Base-by-base conservation (phyloP, 2,329 filamentous ascomycete species). In the Corniculantispora saksenae region DNA sequence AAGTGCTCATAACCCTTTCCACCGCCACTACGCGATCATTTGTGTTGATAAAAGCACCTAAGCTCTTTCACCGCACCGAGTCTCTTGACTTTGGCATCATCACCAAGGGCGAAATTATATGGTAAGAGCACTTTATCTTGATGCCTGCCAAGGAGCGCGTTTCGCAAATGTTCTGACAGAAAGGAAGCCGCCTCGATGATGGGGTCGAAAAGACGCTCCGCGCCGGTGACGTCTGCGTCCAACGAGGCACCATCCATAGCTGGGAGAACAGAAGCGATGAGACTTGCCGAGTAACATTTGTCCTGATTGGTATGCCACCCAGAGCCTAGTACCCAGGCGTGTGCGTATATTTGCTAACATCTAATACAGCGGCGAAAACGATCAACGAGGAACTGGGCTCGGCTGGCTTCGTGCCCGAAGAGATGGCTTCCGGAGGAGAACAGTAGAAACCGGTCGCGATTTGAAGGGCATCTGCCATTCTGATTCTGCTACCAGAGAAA, bases 61-160 rank as follows among this genome's bases (percentile, higher is more conserved):
- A 70, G 69, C 27, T 70, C 25, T 68, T 70, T 27, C 69, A 70
- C 40, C 67, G 69, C 15, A 70, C 69, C 3, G 69, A 70, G 48
- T 70, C 69, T 3, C 53, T 70, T 51, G 69, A 70, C 61, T 70
- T 70, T 58, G 69, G 69, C 5, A 69, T 70, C 45, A 23, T 70
- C 2, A 58, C 58, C 25, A 64, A 58, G 19, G 69, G 69, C 35
- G 68, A 70, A 58, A 58, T 70, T 53, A 54, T 66, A 9, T 70
- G 68, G 69, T 70, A 63, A 29, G 48, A 29, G 19, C n/a, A n/a
- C n/a, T n/a, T n/a, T n/a, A n/a, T n/a, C n/a, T n/a, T 5, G 23
- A 53, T 7, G 7, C 51, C 17, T 10, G 17, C 15, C 19, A 2
- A 38, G 21, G 3, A 3, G 7, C 40, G n/a, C 53, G 2, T 38